Evolutionary conservation across 345 rosid genomes (phyloP).

Genomic region (Adansonia digitata): DNA sequence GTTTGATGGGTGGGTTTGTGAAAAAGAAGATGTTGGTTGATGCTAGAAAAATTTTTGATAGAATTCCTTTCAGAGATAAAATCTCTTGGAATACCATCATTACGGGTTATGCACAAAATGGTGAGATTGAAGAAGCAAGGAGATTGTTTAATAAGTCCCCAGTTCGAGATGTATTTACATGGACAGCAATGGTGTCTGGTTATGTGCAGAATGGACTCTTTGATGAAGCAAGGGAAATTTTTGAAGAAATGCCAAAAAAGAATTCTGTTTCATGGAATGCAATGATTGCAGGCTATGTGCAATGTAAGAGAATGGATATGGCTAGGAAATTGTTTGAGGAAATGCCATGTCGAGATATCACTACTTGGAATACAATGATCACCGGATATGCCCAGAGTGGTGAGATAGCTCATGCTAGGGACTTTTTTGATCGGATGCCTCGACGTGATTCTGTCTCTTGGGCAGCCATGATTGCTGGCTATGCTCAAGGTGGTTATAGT

Average conservation of each 20-base stretch:
- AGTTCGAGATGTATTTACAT: constrained; percentile 51
- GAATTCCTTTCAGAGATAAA: constrained; percentile 43
- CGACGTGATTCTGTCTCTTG: constrained; percentile 57
- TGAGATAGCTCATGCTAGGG: constrained; percentile 37
- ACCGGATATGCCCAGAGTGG: constrained; percentile 61
- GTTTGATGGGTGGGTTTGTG: constrained; percentile 61
- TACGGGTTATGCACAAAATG: constrained; percentile 57
- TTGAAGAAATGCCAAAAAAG: constrained; percentile 52
- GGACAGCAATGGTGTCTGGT: constrained; percentile 68
- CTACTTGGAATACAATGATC: constrained; percentile 71
- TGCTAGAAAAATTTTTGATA: constrained; percentile 45
- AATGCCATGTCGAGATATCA: constrained; percentile 44
- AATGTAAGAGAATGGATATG: constrained; percentile 43
- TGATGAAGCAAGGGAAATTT: constrained; percentile 46
- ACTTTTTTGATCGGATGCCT: constrained; percentile 50
- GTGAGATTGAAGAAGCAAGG: constrained; percentile 42
- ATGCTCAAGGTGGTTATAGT: constrained; percentile 47
- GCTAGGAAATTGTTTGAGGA: constrained; percentile 57
- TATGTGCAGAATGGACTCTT: constrained; percentile 52
- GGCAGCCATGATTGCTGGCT: constrained; percentile 75
- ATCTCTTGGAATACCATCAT: constrained; percentile 61
- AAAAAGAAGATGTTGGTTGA: constrained; percentile 39
- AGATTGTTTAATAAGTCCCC: constrained; percentile 52
- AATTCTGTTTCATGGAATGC: constrained; percentile 67
- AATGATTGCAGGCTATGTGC: constrained; percentile 68